Percentiles rank a stretch among this genome's conserved stretches.
Evolutionary conservation across 192 early-diverging fungal species (phyloP).

Genomic region (Coemansia sp.): DNA sequence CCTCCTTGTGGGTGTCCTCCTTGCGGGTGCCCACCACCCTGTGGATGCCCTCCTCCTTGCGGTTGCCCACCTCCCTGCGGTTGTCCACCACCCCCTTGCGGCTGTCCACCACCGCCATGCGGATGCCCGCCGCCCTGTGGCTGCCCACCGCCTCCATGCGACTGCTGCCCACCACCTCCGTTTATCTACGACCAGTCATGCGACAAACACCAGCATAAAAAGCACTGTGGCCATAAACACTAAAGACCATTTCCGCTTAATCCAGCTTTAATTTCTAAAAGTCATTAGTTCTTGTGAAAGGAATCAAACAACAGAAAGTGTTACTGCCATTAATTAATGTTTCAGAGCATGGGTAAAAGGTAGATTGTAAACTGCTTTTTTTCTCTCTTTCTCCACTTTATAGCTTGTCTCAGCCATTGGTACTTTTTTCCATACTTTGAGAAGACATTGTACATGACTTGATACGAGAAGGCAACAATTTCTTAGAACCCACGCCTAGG

Average conservation of each 20-base stretch:
- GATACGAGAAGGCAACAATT: too few relatives aligned
- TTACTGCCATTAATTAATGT: constrained; percentile 1
- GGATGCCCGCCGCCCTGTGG: constrained; percentile 11
- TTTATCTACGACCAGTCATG: constrained; percentile 26
- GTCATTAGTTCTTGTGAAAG: not conserved
- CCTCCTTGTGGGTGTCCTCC: constrained; percentile 21
- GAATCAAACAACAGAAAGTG: not conserved
- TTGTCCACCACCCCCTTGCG: constrained; percentile 5
- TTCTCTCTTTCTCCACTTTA: not conserved
- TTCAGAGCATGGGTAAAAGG: not conserved
- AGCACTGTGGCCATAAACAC: not conserved
- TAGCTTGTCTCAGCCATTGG: too few relatives aligned
- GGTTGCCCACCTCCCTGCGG: constrained; percentile 15
- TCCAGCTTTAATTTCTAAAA: constrained; percentile 1
- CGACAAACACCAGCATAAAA: constrained; percentile 12
- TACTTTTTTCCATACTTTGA: too few relatives aligned
- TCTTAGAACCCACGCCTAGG: too few relatives aligned
- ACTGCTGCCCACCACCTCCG: constrained; percentile 18
- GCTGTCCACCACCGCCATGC: constrained; percentile 4
- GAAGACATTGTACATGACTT: too few relatives aligned
- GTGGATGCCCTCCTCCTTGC: constrained; percentile 6
- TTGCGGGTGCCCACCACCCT: constrained; percentile 1
- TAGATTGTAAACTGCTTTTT: too few relatives aligned
- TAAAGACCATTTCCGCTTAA: not conserved
- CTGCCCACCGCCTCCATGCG: constrained; percentile 7